phyloP scores from a whole-genome alignment of 306 rosid genomes.

The Quercus robur region DNA sequence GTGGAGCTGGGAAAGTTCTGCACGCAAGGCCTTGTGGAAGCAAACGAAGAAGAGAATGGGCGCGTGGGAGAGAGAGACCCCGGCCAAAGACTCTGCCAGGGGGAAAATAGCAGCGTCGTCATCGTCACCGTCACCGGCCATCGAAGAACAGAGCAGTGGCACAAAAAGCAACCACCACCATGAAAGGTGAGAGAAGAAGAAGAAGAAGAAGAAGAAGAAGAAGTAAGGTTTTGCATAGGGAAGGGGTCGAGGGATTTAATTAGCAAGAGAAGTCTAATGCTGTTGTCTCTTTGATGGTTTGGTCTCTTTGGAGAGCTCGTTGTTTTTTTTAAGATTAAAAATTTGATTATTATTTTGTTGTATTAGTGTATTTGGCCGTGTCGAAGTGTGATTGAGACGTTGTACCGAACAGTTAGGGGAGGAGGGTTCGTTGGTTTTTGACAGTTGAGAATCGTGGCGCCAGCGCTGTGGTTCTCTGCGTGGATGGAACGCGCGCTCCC shows the following conservation, averaged over 20 bases:
- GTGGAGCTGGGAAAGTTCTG: slow-evolving; percentile 58
- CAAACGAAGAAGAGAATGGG: slow-evolving; percentile 68
- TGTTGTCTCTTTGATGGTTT: too few species aligned
- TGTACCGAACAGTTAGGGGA: not conserved
- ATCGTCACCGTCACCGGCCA: slow-evolving; percentile 46
- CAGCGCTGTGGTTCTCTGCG: not conserved
- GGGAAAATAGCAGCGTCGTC: slow-evolving; percentile 13
- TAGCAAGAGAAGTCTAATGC: too few species aligned
- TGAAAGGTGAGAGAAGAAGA: slow-evolving; percentile 38
- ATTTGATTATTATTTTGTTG: not conserved
- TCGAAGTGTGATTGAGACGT: slow-evolving; percentile 16
- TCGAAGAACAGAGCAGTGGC: slow-evolving; percentile 23
- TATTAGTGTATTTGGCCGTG: not conserved
- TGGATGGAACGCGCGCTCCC: not conserved
- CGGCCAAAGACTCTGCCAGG: slow-evolving; percentile 12
- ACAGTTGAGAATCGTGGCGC: not conserved
- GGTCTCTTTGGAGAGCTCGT: not conserved
- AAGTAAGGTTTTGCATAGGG: slow-evolving; percentile 27
- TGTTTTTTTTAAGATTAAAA: not conserved
- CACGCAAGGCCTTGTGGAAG: slow-evolving; percentile 69
- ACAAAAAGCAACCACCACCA: slow-evolving; percentile 39
- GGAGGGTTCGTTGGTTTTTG: not conserved
- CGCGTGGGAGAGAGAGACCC: slow-evolving; percentile 37
- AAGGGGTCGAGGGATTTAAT: slow-evolving; percentile 29
- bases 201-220: slow-evolving; percentile 7